phyloP scores from a whole-genome alignment of 306 rosid species.

The Casuarina cunninghamiana region DNA sequence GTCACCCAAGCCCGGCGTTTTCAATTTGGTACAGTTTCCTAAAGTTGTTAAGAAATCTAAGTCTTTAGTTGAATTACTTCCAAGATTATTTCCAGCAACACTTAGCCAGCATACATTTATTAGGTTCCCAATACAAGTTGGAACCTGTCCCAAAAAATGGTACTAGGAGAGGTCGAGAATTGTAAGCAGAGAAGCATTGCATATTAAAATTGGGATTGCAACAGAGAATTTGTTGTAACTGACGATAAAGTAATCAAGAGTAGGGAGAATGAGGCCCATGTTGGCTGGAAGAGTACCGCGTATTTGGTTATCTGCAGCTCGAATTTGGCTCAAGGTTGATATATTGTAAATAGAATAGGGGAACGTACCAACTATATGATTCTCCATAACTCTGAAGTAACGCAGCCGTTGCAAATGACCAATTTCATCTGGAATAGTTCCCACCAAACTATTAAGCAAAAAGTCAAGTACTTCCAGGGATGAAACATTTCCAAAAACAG shows the following conservation, averaged over 20 bases:
- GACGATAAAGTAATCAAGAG: neutral
- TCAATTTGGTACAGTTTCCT: slow-evolving; percentile 29
- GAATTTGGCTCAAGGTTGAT: slow-evolving; percentile 24
- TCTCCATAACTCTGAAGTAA: neutral
- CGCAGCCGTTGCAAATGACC: slow-evolving; percentile 6
- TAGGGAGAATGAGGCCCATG: slow-evolving; percentile 37
- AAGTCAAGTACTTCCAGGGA: neutral
- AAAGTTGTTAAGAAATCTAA: slow-evolving; percentile 31
- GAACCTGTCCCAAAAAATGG: slow-evolving; percentile 29
- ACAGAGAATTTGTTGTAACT: slow-evolving; percentile 30
- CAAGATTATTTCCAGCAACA: slow-evolving; percentile 11
- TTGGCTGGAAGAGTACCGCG: slow-evolving; percentile 35
- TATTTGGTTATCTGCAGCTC: neutral
- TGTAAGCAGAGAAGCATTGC: slow-evolving; percentile 35
- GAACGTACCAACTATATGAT: slow-evolving; percentile 28
- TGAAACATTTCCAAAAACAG: slow-evolving; percentile 39
- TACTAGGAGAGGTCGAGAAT: neutral
- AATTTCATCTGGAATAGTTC: slow-evolving; percentile 36
- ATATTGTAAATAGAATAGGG: slow-evolving; percentile 38
- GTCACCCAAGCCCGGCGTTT: neutral
- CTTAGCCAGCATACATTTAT: neutral
- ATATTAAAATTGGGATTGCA: slow-evolving; percentile 30
- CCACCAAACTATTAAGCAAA: slow-evolving; percentile 14
- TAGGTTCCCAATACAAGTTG: slow-evolving; percentile 20
- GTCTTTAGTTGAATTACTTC: slow-evolving; percentile 22